Conservation (phyloP, 495 filamentous ascomycete genomes). For the Staphylotrichum longicolle region DNA sequence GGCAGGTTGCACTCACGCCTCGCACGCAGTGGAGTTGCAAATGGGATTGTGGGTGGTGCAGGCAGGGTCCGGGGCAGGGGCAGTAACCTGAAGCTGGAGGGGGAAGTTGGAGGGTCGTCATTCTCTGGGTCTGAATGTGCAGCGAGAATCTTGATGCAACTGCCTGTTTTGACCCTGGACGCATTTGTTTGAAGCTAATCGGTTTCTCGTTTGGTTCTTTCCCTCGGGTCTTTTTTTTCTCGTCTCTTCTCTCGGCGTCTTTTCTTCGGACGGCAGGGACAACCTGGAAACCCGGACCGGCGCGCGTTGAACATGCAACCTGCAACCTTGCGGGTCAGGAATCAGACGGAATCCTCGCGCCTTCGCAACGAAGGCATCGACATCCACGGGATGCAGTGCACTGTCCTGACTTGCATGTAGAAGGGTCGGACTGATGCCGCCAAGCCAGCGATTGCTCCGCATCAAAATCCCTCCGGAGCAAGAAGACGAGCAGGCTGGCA, state of each 20-base stretch:
- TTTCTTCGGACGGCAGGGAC: neutral
- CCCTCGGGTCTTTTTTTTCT: neutral
- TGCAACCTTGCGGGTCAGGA: neutral
- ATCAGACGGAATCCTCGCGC: too few relatives aligned
- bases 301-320: neutral
- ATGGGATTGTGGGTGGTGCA: neutral
- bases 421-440: too few relatives aligned
- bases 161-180: slow-evolving; percentile 1
- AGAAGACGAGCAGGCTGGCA: too few relatives aligned
- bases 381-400: too few relatives aligned
- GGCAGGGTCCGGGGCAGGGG: slow-evolving; percentile 8
- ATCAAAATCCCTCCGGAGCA: too few relatives aligned
- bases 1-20: neutral
- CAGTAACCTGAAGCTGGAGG: neutral
- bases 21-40: neutral
- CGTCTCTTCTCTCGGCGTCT: neutral
- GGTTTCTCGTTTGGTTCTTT: neutral
- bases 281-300: neutral
- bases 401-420: too few relatives aligned
- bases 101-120: neutral
- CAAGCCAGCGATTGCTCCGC: too few relatives aligned
- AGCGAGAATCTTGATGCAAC: neutral
- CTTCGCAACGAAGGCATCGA: too few relatives aligned
- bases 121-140: too few relatives aligned
- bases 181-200: too few relatives aligned